Base-by-base conservation (phyloP, 2,329 filamentous ascomycete genomes). In the Elsinoe arachidis region DNA sequence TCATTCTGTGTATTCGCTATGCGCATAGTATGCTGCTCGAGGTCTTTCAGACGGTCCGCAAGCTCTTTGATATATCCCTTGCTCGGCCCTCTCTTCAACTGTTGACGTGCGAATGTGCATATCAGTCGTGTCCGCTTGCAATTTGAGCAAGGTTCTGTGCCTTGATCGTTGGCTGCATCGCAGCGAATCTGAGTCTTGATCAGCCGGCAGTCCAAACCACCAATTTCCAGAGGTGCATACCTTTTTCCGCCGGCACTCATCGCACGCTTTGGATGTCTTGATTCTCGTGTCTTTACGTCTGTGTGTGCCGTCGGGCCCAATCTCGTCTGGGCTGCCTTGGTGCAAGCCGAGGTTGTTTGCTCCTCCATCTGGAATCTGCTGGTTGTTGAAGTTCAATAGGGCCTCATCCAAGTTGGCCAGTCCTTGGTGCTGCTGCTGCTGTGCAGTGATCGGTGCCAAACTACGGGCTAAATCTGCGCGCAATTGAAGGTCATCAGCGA, bases 31-130 rank as follows among this genome's bases (percentile, higher is more conserved):
- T 89, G 87, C 62, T 85, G 87, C 68, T 95, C 90, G 46, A 96
- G 85, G 43, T 82, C 85, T 65, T 91, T 84, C 59, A 96, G 83
- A 23, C 90, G 80, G 67, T 95, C 90, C 21, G 90, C 89, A 19
- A 96, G 80, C 70, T 95, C 90, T 69, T 95, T 95, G 69, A 96
- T 96, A 65, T 95, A 95, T 14, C 90, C 90, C 80, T 95, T 96
- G 68, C 87, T 93, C 2, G 90, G 90, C 1, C 90, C 90, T 39
- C 68, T 59, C 64, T 70, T 56, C 19, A 56, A n/a, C 17, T 56
- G 54, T 21, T 56, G 85, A 53, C 90, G 82, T 70, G 88, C 95
- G 68, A 95, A 96, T 17, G 90, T 80, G 72, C 90, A 96, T 19
- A 78, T 76, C n/a, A 84, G 81, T n/a, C 81, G 81, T 6, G 88